Base-by-base conservation (phyloP, 2,329 filamentous ascomycete genomes). In the Sarocladium strictum region DNA sequence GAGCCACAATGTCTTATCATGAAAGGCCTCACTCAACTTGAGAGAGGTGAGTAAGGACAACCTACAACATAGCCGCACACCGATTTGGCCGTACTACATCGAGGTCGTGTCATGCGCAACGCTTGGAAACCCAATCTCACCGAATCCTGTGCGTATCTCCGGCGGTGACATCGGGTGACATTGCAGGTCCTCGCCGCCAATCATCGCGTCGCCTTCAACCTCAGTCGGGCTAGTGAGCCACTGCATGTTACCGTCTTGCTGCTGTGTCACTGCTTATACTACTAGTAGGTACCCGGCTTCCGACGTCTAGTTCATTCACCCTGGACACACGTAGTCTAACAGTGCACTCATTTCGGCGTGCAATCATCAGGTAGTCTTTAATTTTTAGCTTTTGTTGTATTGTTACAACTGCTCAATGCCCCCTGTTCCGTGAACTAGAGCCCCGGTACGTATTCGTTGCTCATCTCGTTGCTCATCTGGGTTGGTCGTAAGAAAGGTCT, bases 41-140 rank as follows among this genome's bases (percentile, higher is more conserved):
- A n/a, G n/a, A n/a, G n/a, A n/a, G n/a, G n/a, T n/a, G n/a, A n/a
- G n/a, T n/a, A n/a, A n/a, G n/a, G n/a, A n/a, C n/a, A n/a, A n/a
- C n/a, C n/a, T n/a, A n/a, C n/a, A n/a, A n/a, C n/a, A n/a, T n/a
- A n/a, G n/a, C n/a, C n/a, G n/a, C n/a, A n/a, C n/a, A n/a, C n/a
- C n/a, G n/a, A n/a, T n/a, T n/a, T 19, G 52, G 32, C 52, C 53
- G 55, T 54, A 45, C 45, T 56, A 54, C 45, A 55, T 47, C 53
- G 55, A 56, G 52, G n/a, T 12, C n/a, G n/a, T n/a, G n/a, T n/a
- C n/a, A n/a, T n/a, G n/a, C n/a, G n/a, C n/a, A n/a, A n/a, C n/a
- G n/a, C n/a, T n/a, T n/a, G n/a, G n/a, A n/a, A n/a, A n/a, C n/a
- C n/a, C n/a, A n/a, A n/a, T n/a, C n/a, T n/a, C n/a, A n/a, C n/a